Base-by-base conservation (phyloP, 371 early-diverging fungal genomes). In the Actinomucor elegans region DNA sequence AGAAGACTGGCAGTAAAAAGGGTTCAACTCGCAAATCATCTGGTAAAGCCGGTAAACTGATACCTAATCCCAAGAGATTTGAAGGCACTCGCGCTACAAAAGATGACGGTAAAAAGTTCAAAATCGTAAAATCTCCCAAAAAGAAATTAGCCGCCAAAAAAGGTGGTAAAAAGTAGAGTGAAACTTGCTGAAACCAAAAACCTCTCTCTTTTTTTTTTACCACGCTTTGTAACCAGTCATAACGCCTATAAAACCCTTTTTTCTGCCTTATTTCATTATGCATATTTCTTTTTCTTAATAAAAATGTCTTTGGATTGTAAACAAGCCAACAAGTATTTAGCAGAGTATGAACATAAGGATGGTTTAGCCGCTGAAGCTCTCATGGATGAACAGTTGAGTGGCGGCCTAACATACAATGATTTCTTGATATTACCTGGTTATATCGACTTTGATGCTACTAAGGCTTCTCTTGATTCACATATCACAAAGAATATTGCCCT, bases 381-480 rank as follows among this genome's bases (percentile, higher is more conserved):
- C 29, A 79, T 94, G 67, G 87, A 92, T 59, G 79, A 79, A 37
- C 71, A 81, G 57, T 53, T 66, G 20, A 79, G 75, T 36, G 96
- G 94, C 53, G 98, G 96, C 41, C 79, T 97, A 55, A 96, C 98
- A 48, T 96, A 96, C 83, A 96, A 95, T 80, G 98, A 96, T 77
- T 94, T 97, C 61, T 76, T 97, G 76, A 85, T 97, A 62, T 83
- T 97, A 24, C 98, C 97, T 46, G 98, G 96, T 27, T 94, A 67
- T 77, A 94, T 97, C 76, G 81, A 94, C 79, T 97, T 97, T 69
- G 80, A 88, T 47, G 95, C 96, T 23, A 75, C 81, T 61, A 69
- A 70, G 14, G 90, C 92, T 29, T 71, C 79, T 52, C 79, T 93
- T 44, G 90, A 90, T 42, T 81, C 88, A 60, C 84, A 82, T 66